A percentile compares a stretch with the other conserved stretches of the same genome.
Conservation (phyloP, 2,329 filamentous ascomycete genomes). For the Aspergillus texensis region DNA sequence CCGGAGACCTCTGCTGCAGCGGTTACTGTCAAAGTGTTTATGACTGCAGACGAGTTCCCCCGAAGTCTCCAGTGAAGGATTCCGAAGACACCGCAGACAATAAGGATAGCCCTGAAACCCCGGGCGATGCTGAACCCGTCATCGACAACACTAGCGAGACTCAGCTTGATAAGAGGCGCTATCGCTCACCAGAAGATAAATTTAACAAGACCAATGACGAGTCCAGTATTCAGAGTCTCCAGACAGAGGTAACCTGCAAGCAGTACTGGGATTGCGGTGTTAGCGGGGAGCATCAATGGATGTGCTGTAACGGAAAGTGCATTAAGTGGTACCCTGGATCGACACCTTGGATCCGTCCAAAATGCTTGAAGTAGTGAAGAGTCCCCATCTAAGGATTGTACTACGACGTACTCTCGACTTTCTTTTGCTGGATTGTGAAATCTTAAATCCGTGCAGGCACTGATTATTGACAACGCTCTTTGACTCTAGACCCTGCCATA, state of each 20-base stretch:
- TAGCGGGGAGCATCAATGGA: not conserved
- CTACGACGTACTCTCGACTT: not conserved
- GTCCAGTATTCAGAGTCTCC: not conserved
- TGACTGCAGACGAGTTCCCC: not conserved
- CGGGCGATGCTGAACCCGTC: not conserved
- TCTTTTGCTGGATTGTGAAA: not conserved
- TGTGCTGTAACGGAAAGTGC: not conserved
- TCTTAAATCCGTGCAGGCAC: not conserved
- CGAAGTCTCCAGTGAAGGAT: not conserved
- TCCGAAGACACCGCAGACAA: accelerated
- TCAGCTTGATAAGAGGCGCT: not conserved
- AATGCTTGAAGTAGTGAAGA: not conserved
- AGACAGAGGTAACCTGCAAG: not conserved
- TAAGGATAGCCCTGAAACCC: not conserved
- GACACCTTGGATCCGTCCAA: not conserved
- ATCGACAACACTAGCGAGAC: not conserved
- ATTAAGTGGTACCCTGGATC: not conserved
- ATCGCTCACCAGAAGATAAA: not conserved
- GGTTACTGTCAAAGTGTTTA: not conserved
- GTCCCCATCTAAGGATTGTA: not conserved
- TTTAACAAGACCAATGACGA: not conserved
- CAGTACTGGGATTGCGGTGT: not conserved
- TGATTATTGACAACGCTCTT: not conserved
- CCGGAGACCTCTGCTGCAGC: not conserved
- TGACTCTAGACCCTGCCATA: not conserved